These are phyloP conservation scores for Skeletonema marinoi DNA, from an alignment of 108 stramenopile genomes.

Conservation along the genomic window DNA sequence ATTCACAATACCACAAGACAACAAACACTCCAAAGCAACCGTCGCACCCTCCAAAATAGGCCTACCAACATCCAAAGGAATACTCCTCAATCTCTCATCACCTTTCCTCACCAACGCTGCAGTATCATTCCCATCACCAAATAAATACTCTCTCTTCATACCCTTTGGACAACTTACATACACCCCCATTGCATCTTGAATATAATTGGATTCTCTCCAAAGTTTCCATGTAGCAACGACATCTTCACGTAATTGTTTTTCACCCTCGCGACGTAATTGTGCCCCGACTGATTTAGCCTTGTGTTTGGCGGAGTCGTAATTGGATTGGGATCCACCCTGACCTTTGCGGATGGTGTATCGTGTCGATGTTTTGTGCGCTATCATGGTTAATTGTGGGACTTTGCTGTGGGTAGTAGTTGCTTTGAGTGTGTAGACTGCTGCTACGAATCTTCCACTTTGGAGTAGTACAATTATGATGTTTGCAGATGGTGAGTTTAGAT, in stretches of 20 bases:
- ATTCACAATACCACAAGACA: constrained; percentile 35
- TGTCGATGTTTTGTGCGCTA: constrained; percentile 63
- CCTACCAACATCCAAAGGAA: constrained; percentile 83
- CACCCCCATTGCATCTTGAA: constrained; percentile 42
- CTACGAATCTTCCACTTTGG: constrained; percentile 76
- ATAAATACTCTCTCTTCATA: constrained; percentile 51
- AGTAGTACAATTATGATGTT: constrained; percentile 65
- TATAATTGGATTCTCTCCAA: constrained; percentile 60
- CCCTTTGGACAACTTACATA: constrained; percentile 48
- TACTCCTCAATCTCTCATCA: constrained; percentile 60
- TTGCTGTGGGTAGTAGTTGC: not conserved
- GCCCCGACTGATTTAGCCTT: constrained; percentile 84
- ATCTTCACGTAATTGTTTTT: constrained; percentile 68
- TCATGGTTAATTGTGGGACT: constrained; percentile 40
- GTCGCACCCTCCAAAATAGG: constrained; percentile 62
- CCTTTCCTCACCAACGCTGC: constrained; percentile 29
- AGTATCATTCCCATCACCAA: constrained; percentile 8
- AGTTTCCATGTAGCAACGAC: constrained; percentile 52
- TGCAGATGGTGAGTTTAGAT: constrained; percentile 6
- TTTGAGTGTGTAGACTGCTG: constrained; percentile 50
- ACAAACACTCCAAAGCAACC: constrained; percentile 40
- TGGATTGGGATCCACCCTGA: constrained; percentile 86
- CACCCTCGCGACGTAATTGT: constrained; percentile 83
- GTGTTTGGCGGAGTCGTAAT: constrained; percentile 56
- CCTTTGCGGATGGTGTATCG: constrained; percentile 87